Evolutionary conservation across 2,329 filamentous ascomycete species (phyloP).

Genomic region (Exophiala phaeomuriformis): DNA sequence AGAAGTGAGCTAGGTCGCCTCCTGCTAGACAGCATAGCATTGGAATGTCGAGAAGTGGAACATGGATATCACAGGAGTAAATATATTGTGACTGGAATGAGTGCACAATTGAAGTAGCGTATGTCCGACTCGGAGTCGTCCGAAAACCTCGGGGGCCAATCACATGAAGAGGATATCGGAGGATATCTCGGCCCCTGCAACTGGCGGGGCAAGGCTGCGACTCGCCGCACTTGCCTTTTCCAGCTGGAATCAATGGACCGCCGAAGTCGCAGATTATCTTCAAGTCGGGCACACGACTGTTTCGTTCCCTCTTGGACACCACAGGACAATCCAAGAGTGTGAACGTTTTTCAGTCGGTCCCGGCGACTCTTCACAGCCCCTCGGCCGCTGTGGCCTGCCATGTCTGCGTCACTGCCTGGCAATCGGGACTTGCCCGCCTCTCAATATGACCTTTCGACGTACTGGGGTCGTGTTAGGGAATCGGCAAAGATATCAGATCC

Average conservation of each 20-base stretch:
- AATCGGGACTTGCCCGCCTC: slow-evolving; percentile 80
- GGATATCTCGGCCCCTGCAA: neutral
- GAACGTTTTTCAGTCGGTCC: neutral
- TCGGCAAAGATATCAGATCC: slow-evolving; percentile 86
- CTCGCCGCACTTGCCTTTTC: slow-evolving; percentile 3
- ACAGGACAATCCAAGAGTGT: neutral
- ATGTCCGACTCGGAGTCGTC: too few relatives aligned
- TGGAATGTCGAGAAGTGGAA: too few relatives aligned
- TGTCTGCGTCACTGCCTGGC: slow-evolving; percentile 58
- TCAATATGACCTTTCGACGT: slow-evolving; percentile 85
- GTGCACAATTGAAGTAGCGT: too few relatives aligned
- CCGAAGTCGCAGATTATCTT: neutral
- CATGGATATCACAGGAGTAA: too few relatives aligned
- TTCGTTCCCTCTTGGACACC: too few relatives aligned
- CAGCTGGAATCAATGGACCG: neutral
- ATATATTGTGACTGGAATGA: too few relatives aligned
- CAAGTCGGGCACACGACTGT: neutral
- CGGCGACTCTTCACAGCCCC: neutral
- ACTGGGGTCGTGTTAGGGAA: slow-evolving; percentile 91
- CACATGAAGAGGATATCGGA: neutral
- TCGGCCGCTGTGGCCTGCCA: slow-evolving; percentile 29
- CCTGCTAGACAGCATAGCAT: too few relatives aligned
- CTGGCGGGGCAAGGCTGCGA: neutral
- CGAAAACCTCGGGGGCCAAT: neutral
- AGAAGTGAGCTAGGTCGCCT: too few relatives aligned